Evolutionary conservation across 768 basidiomycete genomes (phyloP).

Genomic region (Collybia mongolica): DNA sequence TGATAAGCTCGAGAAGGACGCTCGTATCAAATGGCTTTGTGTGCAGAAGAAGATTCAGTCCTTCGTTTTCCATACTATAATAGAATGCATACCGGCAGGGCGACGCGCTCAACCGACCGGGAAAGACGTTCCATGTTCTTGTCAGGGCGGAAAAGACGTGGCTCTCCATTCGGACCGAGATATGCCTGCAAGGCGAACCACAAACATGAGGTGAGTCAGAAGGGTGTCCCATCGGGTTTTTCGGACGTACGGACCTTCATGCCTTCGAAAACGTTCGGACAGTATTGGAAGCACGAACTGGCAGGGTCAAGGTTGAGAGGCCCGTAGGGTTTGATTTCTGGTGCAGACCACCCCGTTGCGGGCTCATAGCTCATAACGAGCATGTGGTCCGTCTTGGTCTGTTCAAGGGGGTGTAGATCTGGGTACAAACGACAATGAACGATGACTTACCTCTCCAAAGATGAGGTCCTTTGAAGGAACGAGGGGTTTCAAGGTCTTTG

Average conservation of each 20-base stretch:
- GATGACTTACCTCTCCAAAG: slow-evolving; percentile 54
- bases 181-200: slow-evolving; percentile 51
- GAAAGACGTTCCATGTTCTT: slow-evolving; percentile 83
- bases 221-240: too few species aligned
- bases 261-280: slow-evolving; percentile 83
- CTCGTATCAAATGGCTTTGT: slow-evolving; percentile 68
- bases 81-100: slow-evolving; percentile 55
- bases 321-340: slow-evolving; percentile 74
- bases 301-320: slow-evolving; percentile 70
- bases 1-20: slow-evolving; percentile 69
- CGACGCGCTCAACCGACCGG: slow-evolving; percentile 66
- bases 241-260: slow-evolving; percentile 52
- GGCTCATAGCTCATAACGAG: slow-evolving; percentile 64
- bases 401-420: slow-evolving; percentile 1
- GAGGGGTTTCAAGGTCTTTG: slow-evolving; percentile 48
- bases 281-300: slow-evolving; percentile 82
- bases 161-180: slow-evolving; percentile 65
- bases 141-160: slow-evolving; percentile 79
- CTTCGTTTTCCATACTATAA: background rate
- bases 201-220: background rate
- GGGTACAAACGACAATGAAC: background rate
- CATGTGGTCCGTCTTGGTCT: slow-evolving; percentile 82
- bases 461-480: slow-evolving; percentile 43
- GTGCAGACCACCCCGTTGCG: slow-evolving; percentile 62
- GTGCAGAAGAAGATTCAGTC: background rate